phyloP scores from a whole-genome alignment of 2,329 filamentous ascomycete species.

The Trichoderma lentiforme region DNA sequence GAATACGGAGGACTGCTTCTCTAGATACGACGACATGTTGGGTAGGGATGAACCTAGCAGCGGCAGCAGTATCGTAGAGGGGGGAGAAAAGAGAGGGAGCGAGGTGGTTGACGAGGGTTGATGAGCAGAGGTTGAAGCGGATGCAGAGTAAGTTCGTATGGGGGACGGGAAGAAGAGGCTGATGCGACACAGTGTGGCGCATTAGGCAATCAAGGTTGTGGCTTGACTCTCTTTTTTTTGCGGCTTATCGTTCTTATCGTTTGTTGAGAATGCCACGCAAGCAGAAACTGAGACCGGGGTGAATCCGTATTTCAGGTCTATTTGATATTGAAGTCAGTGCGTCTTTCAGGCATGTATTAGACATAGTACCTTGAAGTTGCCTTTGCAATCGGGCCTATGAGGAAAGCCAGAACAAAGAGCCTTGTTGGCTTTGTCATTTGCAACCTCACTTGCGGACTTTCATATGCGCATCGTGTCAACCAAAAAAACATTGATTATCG shows the following conservation, averaged over 20 bases:
- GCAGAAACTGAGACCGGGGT: neutral
- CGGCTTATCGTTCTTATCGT: neutral
- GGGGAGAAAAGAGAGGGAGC: neutral
- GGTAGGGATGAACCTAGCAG: slow-evolving; percentile 13
- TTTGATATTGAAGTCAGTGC: neutral
- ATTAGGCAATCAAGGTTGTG: neutral
- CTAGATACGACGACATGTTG: slow-evolving; percentile 60
- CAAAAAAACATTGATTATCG: slow-evolving; percentile 14
- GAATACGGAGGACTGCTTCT: slow-evolving; percentile 62
- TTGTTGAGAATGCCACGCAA: slow-evolving; percentile 17
- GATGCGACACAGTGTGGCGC: slow-evolving; percentile 8
- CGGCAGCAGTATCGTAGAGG: slow-evolving; percentile 2
- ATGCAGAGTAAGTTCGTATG: neutral
- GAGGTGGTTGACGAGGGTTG: neutral
- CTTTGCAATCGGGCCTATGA: neutral
- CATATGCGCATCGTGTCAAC: neutral
- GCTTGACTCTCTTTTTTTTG: neutral
- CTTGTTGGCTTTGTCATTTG: no score
- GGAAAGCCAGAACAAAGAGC: neutral
- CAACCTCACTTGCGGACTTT: neutral
- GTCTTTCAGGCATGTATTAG: neutral
- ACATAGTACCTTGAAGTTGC: neutral
- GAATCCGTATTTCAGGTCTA: neutral
- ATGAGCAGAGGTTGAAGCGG: neutral
- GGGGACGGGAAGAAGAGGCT: neutral